Conservation (phyloP, 179 eudicot species). For the Vitellaria paradoxa region DNA sequence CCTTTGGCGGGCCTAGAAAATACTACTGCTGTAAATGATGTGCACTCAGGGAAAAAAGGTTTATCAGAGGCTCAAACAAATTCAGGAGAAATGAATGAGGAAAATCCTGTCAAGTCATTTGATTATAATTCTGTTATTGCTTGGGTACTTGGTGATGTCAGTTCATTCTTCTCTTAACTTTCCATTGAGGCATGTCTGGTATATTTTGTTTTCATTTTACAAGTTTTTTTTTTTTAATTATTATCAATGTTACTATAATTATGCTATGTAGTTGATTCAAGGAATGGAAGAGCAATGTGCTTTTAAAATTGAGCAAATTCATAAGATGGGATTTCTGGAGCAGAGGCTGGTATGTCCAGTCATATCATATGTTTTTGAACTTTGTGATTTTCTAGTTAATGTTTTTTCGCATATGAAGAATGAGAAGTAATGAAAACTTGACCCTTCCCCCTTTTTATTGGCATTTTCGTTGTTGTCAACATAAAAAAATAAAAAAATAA, state of each 20-base stretch:
- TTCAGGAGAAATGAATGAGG: constrained; percentile 33
- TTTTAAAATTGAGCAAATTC: constrained; percentile 34
- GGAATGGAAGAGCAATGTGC: constrained; percentile 48
- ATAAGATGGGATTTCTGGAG: constrained; percentile 38
- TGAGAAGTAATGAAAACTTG: not conserved
- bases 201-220: not conserved
- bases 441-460: not conserved
- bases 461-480: not conserved
- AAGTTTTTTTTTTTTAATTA: not conserved
- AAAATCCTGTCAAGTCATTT: constrained; percentile 23
- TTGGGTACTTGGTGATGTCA: constrained; percentile 40
- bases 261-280: constrained; percentile 40
- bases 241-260: not conserved
- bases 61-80: constrained; percentile 17
- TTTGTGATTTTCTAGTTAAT: not conserved
- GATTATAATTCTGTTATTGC: constrained; percentile 36
- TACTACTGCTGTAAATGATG: constrained; percentile 21
- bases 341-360: constrained; percentile 50
- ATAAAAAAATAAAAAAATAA: not conserved
- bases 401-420: not conserved
- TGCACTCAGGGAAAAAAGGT: constrained; percentile 18
- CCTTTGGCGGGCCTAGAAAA: constrained; percentile 18
- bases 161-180: not conserved
- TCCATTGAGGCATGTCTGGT: not conserved
- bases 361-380: constrained; percentile 2